Evolutionary conservation across 2,329 filamentous ascomycete genomes (phyloP).

Genomic region (Cladobotryum protrusum): DNA sequence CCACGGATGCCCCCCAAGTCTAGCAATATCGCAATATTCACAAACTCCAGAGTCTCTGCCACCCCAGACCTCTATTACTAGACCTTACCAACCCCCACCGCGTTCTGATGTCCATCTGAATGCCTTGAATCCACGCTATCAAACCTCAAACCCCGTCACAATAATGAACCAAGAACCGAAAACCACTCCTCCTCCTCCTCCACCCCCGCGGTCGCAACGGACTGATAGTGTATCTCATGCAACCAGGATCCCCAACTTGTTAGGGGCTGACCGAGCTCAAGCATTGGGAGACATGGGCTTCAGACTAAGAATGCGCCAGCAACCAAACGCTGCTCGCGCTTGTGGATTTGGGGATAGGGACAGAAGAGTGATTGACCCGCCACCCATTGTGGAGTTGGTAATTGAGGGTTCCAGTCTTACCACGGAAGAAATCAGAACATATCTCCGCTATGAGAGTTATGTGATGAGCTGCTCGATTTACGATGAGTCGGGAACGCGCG

Average conservation of each 20-base stretch:
- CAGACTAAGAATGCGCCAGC: conserved; percentile 56
- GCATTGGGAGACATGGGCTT: conserved; percentile 22
- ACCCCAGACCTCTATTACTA: background rate
- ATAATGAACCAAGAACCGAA: background rate
- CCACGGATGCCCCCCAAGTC: background rate
- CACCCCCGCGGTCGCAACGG: background rate
- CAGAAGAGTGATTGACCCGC: conserved; percentile 74
- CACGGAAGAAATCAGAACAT: conserved; percentile 45
- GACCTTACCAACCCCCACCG: background rate
- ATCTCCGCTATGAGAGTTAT: conserved; percentile 56
- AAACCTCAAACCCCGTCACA: background rate
- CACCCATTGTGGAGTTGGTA: conserved; percentile 70
- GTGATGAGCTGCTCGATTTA: conserved; percentile 73
- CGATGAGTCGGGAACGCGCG: conserved; percentile 60
- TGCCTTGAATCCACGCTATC: background rate
- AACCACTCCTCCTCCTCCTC: background rate
- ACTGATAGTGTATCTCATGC: background rate
- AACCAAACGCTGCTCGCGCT: conserved; percentile 69
- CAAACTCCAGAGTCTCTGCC: background rate
- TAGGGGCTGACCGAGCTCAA: conserved; percentile 16
- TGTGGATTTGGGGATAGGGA: conserved; percentile 82
- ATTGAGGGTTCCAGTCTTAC: conserved; percentile 53
- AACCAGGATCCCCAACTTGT: conserved; percentile 21
- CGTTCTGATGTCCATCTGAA: background rate
- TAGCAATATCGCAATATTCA: background rate